Evolutionary conservation across 2,329 filamentous ascomycete species (phyloP).

Genomic region (Colletotrichum gigasporum): DNA sequence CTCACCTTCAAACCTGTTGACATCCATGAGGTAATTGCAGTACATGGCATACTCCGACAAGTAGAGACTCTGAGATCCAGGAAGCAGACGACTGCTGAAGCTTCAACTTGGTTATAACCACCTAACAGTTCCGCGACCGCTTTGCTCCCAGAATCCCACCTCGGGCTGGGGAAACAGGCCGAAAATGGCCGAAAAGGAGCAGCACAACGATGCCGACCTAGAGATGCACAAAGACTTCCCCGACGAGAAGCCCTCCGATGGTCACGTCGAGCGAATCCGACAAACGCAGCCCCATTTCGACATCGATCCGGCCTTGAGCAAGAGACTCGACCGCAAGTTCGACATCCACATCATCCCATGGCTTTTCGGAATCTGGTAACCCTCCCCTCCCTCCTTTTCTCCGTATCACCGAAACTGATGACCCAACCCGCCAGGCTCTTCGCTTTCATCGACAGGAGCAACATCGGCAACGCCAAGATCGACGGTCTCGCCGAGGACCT

Average conservation of each 20-base stretch:
- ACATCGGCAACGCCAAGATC: slow-evolving; percentile 62
- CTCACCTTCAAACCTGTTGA: no score
- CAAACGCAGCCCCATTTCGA: slow-evolving; percentile 23
- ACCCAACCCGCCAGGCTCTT: slow-evolving; percentile 46
- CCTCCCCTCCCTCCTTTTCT: not conserved
- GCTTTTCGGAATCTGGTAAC: slow-evolving; percentile 39
- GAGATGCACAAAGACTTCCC: not conserved
- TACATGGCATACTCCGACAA: no score
- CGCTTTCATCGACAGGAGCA: slow-evolving; percentile 64
- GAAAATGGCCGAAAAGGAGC: no score
- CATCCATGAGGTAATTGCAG: no score
- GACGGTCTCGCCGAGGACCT: slow-evolving; percentile 40
- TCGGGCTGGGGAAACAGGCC: no score
- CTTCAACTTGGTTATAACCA: no score
- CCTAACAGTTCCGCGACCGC: no score
- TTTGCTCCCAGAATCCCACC: no score
- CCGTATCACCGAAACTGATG: not conserved
- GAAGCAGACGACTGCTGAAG: no score
- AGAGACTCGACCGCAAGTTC: slow-evolving; percentile 37
- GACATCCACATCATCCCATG: slow-evolving; percentile 38
- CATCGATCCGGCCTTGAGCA: slow-evolving; percentile 27
- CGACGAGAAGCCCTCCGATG: slow-evolving; percentile 16
- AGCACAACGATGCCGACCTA: not conserved
- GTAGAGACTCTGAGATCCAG: no score
- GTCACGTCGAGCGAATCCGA: not conserved